Conservation (phyloP, 208 protist genomes). For the Leishmania arabica region DNA sequence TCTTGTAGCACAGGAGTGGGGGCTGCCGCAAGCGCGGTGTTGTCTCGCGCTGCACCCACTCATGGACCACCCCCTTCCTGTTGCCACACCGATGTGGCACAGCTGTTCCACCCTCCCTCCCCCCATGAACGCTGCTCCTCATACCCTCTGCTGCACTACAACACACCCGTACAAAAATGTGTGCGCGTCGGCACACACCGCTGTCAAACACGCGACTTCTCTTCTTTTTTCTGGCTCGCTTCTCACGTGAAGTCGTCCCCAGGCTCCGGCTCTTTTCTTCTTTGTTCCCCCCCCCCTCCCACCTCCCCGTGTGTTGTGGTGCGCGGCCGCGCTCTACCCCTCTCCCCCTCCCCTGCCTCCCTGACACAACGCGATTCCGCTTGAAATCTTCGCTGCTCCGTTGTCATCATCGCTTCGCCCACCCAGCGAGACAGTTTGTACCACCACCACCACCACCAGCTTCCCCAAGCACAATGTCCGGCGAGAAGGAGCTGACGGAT, state of each 20-base stretch:
- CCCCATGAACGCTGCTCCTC: not conserved
- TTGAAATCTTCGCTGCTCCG: not conserved
- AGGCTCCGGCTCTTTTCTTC: not conserved
- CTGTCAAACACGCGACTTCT: not conserved
- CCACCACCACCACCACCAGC: not conserved
- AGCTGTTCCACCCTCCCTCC: not conserved
- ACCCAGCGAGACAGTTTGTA: not conserved
- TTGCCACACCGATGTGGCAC: not conserved
- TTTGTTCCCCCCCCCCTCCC: not conserved
- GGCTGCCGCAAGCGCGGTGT: not conserved
- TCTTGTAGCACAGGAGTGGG: not conserved
- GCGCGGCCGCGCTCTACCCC: not conserved
- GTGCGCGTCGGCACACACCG: not conserved
- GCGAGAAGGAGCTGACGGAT: slow-evolving; percentile 78
- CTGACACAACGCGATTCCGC: not conserved
- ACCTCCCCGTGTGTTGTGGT: not conserved
- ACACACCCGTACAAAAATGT: not conserved
- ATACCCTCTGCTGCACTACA: not conserved
- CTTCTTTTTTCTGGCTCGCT: not conserved
- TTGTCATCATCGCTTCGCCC: not conserved
- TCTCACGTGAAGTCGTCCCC: not conserved
- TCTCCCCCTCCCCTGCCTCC: not conserved
- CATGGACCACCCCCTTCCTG: not conserved
- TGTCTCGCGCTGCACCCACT: not conserved
- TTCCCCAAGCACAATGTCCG: slow-evolving; percentile 30